These are phyloP conservation scores for Phytophthora europaea DNA, from an alignment of 352 stramenopile genomes.

Conservation along the genomic window DNA sequence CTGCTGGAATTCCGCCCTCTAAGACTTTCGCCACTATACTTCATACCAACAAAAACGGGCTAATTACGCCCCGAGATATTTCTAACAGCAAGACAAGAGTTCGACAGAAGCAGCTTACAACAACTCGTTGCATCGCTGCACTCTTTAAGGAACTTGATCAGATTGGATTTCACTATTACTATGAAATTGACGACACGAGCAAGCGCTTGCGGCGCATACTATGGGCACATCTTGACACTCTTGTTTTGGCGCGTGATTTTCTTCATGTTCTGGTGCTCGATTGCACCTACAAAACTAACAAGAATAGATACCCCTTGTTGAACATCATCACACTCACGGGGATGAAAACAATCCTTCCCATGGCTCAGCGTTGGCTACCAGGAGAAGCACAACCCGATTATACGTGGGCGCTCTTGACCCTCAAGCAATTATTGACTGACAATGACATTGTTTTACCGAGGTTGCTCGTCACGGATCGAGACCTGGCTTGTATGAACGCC, in stretches of 20 bases:
- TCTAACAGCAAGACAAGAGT: too few species aligned
- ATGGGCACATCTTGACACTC: conserved; percentile 15
- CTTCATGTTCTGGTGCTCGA: conserved; percentile 17
- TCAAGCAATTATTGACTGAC: neutral
- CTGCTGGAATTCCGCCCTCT: neutral
- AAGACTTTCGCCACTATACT: too few species aligned
- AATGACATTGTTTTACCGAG: neutral
- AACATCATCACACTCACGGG: conserved; percentile 11
- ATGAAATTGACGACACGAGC: too few species aligned
- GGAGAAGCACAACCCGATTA: conserved; percentile 4
- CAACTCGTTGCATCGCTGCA: too few species aligned
- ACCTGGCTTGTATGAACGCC: conserved; percentile 12
- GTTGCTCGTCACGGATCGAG: neutral
- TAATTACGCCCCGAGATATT: too few species aligned
- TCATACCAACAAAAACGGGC: too few species aligned
- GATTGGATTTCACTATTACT: too few species aligned
- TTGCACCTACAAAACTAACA: conserved; percentile 25
- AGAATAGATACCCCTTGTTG: neutral
- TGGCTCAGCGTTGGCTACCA: conserved; percentile 12
- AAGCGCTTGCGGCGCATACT: neutral
- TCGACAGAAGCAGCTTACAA: too few species aligned
- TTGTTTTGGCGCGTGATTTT: neutral
- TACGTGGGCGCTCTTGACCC: neutral
- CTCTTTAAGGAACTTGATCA: too few species aligned
- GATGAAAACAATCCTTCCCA: conserved; percentile 14